Evolutionary conservation across 306 rosid genomes (phyloP), one percentile per base, ranked within the genome.

Genomic region (Castanea mollissima): DNA sequence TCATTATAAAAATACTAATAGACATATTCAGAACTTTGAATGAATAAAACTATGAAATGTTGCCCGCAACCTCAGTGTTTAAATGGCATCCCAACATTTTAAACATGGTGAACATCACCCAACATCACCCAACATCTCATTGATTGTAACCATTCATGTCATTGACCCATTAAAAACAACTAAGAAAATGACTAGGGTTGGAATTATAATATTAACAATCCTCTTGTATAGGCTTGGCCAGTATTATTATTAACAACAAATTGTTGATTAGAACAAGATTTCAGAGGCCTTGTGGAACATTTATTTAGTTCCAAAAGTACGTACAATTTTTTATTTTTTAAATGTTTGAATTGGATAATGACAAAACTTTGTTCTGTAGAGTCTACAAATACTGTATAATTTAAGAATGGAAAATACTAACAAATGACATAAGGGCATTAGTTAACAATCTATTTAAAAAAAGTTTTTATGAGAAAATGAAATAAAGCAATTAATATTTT

Each of bases 31-130:
- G 54, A 49, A 49, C 54, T 49, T 49, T 49, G 54, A 11, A 23
- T 23, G 31, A 23, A 59, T 23, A 4, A 11, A 11, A 59, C 31
- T 23, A 23, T 35, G 14, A 67, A 32, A 67, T 74, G 18, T 18
- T 16, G 83, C 80, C 83, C 75, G 86, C 81, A 46, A 15, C 51
- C 41, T 69, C 29, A n/a, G 51, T 19, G 54, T 46, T n/a, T n/a
- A 78, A 44, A 57, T 69, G 79, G 79, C 65, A 67, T 69, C 86
- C 82, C 82, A 69, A 16, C 75, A 63, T 29, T 70, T 21, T 23
- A 74, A 23, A 74, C 78, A 38, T 60, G 44, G 29, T 63, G 23
- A 63, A 69, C 31, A 77, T 1, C 15, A 4, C 41, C 38, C 35
- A 63, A 69, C 31, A 77, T 1, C 15, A 4, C 41, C 38, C 35